Base-by-base conservation (phyloP, 306 rosid genomes). In the Cucurbita pepo region DNA sequence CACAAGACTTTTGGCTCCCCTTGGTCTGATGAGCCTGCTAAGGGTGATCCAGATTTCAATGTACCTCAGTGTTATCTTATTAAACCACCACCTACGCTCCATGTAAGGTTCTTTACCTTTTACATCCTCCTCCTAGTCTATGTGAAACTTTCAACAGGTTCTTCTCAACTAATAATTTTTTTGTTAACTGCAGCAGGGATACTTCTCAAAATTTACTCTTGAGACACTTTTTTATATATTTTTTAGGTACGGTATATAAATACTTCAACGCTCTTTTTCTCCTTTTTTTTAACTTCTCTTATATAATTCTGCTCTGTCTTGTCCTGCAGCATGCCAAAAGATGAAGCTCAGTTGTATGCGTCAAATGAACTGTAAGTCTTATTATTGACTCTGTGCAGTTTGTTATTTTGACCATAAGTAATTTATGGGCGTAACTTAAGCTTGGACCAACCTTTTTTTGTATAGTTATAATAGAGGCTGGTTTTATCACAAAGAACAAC, bases 1-100 rank as follows among this genome's bases (percentile, higher is more conserved):
- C 96, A 94, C 79, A 90, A 90, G 85, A 94, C 90, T 79, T 94
- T 94, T 82, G 93, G 90, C 60, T 94, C 98, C 63, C 98, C 98
- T 16, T 94, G 98, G 98, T 89, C 96, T 60, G 97, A 94, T 47
- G 98, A 87, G 83, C 90, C 98, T 5, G 90, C 88, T 44, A 94
- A 90, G 85, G 94, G 94, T 30, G 98, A 94, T 81, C 96, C 98
- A 47, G 96, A 94, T 75, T 94, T 94, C 76, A 82, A 43, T 53
- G 90, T 90, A 59, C 98, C 96, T 2, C 94, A 87, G 70, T 94
- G 98, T 84, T 94, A 94, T 61, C 78, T 76, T 38, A 85, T 90
- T 15, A 89, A 94, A 86, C 92, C 80, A 70, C 94, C 96, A 16
- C 96, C 95, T 76, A 69, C 83, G 34, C 73, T 94, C 70, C 90